Evolutionary conservation across 192 early-diverging fungal species (phyloP).

Genomic region (Globomyces pollinis-pini): DNA sequence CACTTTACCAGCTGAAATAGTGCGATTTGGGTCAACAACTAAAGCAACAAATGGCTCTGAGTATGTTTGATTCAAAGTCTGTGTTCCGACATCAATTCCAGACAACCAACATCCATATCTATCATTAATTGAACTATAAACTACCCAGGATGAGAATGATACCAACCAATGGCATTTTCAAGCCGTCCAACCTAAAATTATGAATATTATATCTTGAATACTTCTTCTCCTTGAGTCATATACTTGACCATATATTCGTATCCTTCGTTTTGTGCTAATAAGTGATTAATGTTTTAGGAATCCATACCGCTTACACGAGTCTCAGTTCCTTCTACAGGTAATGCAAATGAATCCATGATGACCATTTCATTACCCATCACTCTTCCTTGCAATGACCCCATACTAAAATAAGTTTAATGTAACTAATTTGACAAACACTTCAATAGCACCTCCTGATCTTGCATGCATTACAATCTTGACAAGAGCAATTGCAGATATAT

Average conservation of each 20-base stretch:
- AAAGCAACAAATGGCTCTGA: slow-evolving; percentile 93
- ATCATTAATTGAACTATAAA: too few species aligned
- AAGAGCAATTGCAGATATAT: slow-evolving; percentile 90
- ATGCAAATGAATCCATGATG: slow-evolving; percentile 93
- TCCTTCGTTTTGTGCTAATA: slow-evolving; percentile 77
- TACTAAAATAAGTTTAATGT: too few species aligned
- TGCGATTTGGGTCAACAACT: slow-evolving; percentile 95
- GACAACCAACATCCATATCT: slow-evolving; percentile 99
- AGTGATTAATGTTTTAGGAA: slow-evolving; percentile 28
- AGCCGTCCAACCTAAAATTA: slow-evolving; percentile 74
- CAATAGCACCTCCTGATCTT: slow-evolving; percentile 85
- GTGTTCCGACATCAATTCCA: slow-evolving; percentile 95
- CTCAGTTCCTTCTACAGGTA: slow-evolving; percentile 98
- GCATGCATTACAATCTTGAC: slow-evolving; percentile 99
- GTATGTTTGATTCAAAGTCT: slow-evolving; percentile 89
- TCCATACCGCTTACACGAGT: slow-evolving; percentile 74
- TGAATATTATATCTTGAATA: slow-evolving; percentile 22
- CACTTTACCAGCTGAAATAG: slow-evolving; percentile 92
- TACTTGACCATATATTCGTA: slow-evolving; percentile 99
- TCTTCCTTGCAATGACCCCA: slow-evolving; percentile 98
- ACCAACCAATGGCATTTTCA: slow-evolving; percentile 96
- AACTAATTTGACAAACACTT: neutral
- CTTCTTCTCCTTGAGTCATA: slow-evolving; percentile 71
- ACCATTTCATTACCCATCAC: slow-evolving; percentile 78
- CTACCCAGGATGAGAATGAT: slow-evolving; percentile 98